These are phyloP conservation scores for Euphorbia celastroides DNA, from an alignment of 441 rosid species.

Conservation along the genomic window DNA sequence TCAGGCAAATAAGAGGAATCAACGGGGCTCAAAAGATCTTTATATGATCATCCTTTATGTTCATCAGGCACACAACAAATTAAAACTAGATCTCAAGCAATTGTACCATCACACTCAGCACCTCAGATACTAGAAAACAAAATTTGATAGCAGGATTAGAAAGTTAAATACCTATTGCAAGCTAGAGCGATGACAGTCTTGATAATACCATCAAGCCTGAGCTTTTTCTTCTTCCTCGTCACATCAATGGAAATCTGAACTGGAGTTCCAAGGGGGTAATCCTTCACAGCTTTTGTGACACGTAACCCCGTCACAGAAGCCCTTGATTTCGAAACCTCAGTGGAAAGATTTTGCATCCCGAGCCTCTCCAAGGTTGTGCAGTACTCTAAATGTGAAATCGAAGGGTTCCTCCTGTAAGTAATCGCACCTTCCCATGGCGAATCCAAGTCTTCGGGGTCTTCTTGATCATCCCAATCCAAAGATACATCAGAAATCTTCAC, in stretches of 20 bases:
- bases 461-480: slow-evolving; percentile 57
- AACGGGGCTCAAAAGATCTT: too few relatives aligned
- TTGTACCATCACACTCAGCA: neutral
- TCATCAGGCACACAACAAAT: neutral
- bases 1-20: neutral
- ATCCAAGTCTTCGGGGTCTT: slow-evolving; percentile 35
- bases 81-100: neutral
- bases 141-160: neutral
- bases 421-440: slow-evolving; percentile 94
- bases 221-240: slow-evolving; percentile 58
- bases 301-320: slow-evolving; percentile 82
- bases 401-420: slow-evolving; percentile 64
- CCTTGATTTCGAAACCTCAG: slow-evolving; percentile 54
- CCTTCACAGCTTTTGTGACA: slow-evolving; percentile 79
- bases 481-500: slow-evolving; percentile 38
- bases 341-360: slow-evolving; percentile 66
- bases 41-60: neutral
- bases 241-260: slow-evolving; percentile 84
- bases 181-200: slow-evolving; percentile 67
- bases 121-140: neutral
- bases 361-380: slow-evolving; percentile 93
- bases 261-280: slow-evolving; percentile 79
- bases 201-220: slow-evolving; percentile 87
- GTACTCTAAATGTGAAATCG: slow-evolving; percentile 68
- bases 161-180: slow-evolving; percentile 62